Evolutionary conservation across 345 rosid genomes (phyloP), one percentile per base, ranked within the genome.

Genomic region (Murraya koenigii): DNA sequence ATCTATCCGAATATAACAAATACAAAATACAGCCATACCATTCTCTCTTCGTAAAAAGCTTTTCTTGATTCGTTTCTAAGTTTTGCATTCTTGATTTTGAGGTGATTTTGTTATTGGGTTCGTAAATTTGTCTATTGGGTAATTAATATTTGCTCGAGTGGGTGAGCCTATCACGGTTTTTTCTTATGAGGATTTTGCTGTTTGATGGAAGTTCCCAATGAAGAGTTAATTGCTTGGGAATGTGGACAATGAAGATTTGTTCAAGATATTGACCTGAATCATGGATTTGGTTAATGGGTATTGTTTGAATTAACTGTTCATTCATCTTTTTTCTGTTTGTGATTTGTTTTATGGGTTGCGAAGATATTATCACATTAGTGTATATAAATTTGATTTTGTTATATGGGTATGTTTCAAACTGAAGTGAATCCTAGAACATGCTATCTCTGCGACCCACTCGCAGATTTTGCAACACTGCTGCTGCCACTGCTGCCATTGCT

Each of bases 371-470:
- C 17, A 25, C 38, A 4, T 63, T 69, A 71, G 33, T 26, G 30
- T 66, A 10, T 72, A 22, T 47, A 39, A 14, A 36, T 19, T 75
- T 69, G 74, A 72, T 72, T 47, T 77, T 83, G 74, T 52, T 74
- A 11, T n/a, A 71, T 70, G 84, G 88, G 84, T 54, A 86, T 88
- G 91, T 84, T 81, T 83, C 79, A 69, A 66, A 71, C 85, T 67
- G 87, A 85, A 80, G 79, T 30, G 79, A 81, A 81, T 75, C 41
- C 75, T 78, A 77, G 85, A 87, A 88, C 77, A 91, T 91, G 95
- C 90, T 85, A 75, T 81, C 86, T 82, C 86, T 87, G 91, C 92
- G 86, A 78, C 77, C 67, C 3, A 62, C 77, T 82, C 88, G 92
- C 89, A 86, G 91, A 87, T 86, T 86, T 71, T 85, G 83, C 79